Base-by-base conservation (phyloP, 352 stramenopile species). In the Lagenidium giganteum region DNA sequence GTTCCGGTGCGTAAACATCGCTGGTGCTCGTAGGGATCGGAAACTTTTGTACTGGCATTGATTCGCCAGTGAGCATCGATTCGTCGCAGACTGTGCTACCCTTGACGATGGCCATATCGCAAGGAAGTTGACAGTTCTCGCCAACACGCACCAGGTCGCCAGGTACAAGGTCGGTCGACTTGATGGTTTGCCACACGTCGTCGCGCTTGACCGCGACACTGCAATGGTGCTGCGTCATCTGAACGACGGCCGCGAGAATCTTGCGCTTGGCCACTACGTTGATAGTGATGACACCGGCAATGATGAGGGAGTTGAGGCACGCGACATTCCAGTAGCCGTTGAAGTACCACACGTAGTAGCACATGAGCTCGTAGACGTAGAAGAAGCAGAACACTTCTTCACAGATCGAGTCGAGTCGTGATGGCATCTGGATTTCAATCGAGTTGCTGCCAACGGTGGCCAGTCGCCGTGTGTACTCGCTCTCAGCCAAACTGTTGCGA, bases 41-140 rank as follows among this genome's bases (percentile, higher is more conserved):
- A 46, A 79, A 77, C 50, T 95, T 96, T 34, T 76, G 69, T 34
- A 95, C 78, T 1, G 84, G 83, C 57, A 89, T 92, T 12, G 83
- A 87, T 42, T 87, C 75, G 21, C 75, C 75, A 7, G 73, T 87
- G 4, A 87, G 49, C 64, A 78, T 79, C 2, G 70, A 79, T 42
- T 87, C 75, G 39, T n/a, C n/a, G n/a, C n/a, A 87, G 66, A 17
- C 70, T 80, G n/a, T 87, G 69, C 3, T 64, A 73, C 75, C 75
- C 44, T 80, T 79, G 28, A 84, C 58, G 22, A 87, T 62, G n/a
- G 78, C 55, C 42, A 87, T 37, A 23, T 87, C 75, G 21, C 73
- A 86, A 28, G 71, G 72, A 20, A 79, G 47, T 17, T 67, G 51
- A 71, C 71, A 84, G 52, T 80, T 75, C 47, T 82, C 64, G 5